A percentile compares a stretch with the other conserved stretches of the same genome.
Evolutionary conservation across 2,329 filamentous ascomycete genomes (phyloP).

Genomic region (Apiospora rasikravindrae): DNA sequence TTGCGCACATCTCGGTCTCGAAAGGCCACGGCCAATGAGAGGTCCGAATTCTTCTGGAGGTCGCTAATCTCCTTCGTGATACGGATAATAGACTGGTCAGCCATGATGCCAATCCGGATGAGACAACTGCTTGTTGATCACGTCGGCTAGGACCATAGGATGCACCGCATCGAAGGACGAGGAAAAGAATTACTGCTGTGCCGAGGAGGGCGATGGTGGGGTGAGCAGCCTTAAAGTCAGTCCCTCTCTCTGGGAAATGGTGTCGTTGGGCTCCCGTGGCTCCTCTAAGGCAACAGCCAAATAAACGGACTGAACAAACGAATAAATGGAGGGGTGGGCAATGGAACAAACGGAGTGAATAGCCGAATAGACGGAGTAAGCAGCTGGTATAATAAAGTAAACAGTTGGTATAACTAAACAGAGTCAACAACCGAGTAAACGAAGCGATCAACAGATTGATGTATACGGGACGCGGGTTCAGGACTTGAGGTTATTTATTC

Average conservation of each 20-base stretch:
- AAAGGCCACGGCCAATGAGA: slow-evolving; percentile 88
- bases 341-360: too few species aligned
- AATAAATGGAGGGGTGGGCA: too few species aligned
- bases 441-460: background rate
- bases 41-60: slow-evolving; percentile 80
- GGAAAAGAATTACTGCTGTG: background rate
- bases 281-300: too few species aligned
- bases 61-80: slow-evolving; percentile 90
- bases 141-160: background rate
- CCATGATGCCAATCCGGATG: slow-evolving; percentile 55
- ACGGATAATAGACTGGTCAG: slow-evolving; percentile 85
- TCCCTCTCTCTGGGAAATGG: too few species aligned
- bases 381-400: too few species aligned
- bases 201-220: background rate
- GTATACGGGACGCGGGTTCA: background rate
- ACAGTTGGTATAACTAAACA: too few species aligned
- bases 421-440: background rate
- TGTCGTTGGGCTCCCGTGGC: too few species aligned
- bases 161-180: background rate
- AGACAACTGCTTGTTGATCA: background rate
- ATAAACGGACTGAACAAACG: too few species aligned
- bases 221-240: background rate
- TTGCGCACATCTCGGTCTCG: slow-evolving; percentile 87
- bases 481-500: slow-evolving; percentile 2
- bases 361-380: too few species aligned